These are phyloP conservation scores for Phycomyces blakesleeanus DNA, from an alignment of 192 early-diverging fungal genomes.

Conservation along the genomic window DNA sequence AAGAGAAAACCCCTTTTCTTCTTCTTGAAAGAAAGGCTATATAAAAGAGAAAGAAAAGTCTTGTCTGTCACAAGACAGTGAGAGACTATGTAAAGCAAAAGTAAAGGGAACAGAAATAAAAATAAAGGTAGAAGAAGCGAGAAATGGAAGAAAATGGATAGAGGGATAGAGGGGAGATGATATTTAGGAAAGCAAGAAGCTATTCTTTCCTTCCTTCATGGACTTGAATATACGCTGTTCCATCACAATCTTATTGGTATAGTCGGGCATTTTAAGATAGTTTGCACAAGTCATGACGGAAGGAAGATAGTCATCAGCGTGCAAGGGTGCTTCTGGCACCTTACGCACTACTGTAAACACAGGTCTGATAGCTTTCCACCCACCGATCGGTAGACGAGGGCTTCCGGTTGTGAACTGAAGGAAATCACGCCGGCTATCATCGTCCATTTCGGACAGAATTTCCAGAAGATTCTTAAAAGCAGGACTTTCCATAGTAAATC, in stretches of 20 bases:
- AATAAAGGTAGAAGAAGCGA: neutral
- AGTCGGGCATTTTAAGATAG: slow-evolving; percentile 90
- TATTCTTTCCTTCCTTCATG: slow-evolving; percentile 80
- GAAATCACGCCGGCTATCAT: slow-evolving; percentile 67
- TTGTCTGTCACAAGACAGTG: neutral
- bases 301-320: slow-evolving; percentile 78
- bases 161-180: neutral
- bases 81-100: neutral
- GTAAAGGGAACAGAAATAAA: neutral
- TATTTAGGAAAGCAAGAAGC: slow-evolving; percentile 62
- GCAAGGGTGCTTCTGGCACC: slow-evolving; percentile 55
- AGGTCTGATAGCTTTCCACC: slow-evolving; percentile 74
- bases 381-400: slow-evolving; percentile 86
- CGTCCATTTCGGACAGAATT: slow-evolving; percentile 64
- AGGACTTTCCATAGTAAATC: slow-evolving; percentile 68
- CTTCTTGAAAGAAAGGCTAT: neutral
- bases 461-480: slow-evolving; percentile 61
- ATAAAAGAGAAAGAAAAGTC: neutral
- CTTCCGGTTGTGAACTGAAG: slow-evolving; percentile 87
- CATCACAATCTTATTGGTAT: slow-evolving; percentile 62
- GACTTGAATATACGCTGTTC: slow-evolving; percentile 63
- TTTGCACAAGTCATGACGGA: slow-evolving; percentile 97
- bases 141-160: neutral
- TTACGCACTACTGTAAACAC: slow-evolving; percentile 88
- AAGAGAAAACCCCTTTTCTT: too few species aligned